Conservation (phyloP, 176 grass and related monocot species). For the barley (Hordeum vulgare) region MorexV3_pseudomolecules_assembly NC_058524.1:469247692-469248191, state of each 20-base stretch:
- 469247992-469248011: neutral
- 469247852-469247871: neutral
- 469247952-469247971: constrained; percentile 15
- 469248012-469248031: neutral
- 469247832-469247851: neutral
- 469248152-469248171: no score
- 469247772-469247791: no score
- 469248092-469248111: neutral
- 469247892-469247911: neutral
- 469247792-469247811: neutral
- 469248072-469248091: neutral
- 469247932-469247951: neutral
- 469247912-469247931: neutral
- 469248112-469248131: no score
- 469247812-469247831: neutral
- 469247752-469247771: no score
- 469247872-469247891: constrained; percentile 4
- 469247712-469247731: no score
- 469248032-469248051: neutral
- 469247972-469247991: no score
- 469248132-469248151: no score
- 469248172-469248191: no score
- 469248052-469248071: neutral
- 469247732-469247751: no score
- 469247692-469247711: no score